Evolutionary conservation across 192 early-diverging fungal genomes (phyloP), one percentile per base, ranked within the genome.

Genomic region (Pecoramyces ruminantium): DNA sequence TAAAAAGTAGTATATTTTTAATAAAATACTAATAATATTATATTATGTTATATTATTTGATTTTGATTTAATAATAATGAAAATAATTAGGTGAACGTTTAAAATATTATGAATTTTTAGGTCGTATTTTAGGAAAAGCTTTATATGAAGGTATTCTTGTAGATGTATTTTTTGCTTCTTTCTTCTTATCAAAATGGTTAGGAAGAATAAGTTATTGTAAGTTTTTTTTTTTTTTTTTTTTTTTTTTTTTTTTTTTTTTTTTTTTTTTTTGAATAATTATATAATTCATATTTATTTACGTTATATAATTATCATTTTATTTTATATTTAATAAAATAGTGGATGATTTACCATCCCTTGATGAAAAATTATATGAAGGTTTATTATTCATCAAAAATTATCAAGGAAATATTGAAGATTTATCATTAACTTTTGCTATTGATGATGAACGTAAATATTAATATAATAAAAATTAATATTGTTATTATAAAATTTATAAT

Each of bases 121-220:
- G 95, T 21, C 88, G 92, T 0, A 89, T 96, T 51, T 88, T 96
- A 30, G 94, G 94, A 77, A 96, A 96, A 84, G 94, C 94, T 2
- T 82, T 96, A 28, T 96, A 96, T 81, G 93, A 95, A 81, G 93
- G 94, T n/a, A 92, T 96, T 42, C 83, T 96, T 29, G 88, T 95
- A 21, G 94, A 96, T 34, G 92, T 89, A 38, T 89, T 89, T 15
- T 95, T 96, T 89, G 93, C 94, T 77, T 90, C 88, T 28, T 96
- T 96, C 83, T 96, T 96, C 83, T 83, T 96, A 78, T 90, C 88
- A 40, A 91, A 91, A 78, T 94, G 92, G 83, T 84, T 95, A 38
- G 91, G 92, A 13, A 84, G 87, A 81, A 82, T 85, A 40, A 92
- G 89, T 17, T 93, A 93, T 79, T 88, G 90, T 92, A 85, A 84